Percentiles rank a stretch among this genome's conserved stretches.
Evolutionary conservation across 805 yeast species (phyloP).

Genomic region (Phaffomyces opuntiae): DNA sequence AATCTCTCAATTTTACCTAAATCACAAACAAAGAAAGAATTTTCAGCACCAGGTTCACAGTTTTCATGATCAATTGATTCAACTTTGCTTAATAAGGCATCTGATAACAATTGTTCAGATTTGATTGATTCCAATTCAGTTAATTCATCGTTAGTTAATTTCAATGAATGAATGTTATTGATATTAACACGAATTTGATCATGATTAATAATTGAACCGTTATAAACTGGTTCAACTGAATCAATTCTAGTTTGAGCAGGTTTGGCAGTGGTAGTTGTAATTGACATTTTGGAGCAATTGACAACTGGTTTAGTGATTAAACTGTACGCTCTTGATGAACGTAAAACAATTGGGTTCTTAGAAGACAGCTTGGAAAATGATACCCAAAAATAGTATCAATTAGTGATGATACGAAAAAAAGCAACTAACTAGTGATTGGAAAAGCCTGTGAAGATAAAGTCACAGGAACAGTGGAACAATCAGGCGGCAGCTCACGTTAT

Average conservation of each 20-base stretch:
- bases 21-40: slow-evolving; percentile 85
- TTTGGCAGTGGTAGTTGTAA: slow-evolving; percentile 10
- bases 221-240: not conserved
- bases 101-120: slow-evolving; percentile 29
- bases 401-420: too few species aligned
- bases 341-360: slow-evolving; percentile 15
- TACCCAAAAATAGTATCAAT: not conserved
- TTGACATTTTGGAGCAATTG: slow-evolving; percentile 12
- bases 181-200: too few species aligned
- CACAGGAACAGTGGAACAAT: slow-evolving; percentile 12
- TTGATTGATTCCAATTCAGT: slow-evolving; percentile 23
- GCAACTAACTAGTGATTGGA: not conserved
- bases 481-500: slow-evolving; percentile 50
- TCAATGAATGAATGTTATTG: not conserved
- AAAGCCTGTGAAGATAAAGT: slow-evolving; percentile 6
- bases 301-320: not conserved
- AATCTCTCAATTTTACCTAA: slow-evolving; percentile 63
- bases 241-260: slow-evolving; percentile 4
- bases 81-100: slow-evolving; percentile 35
- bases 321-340: slow-evolving; percentile 19
- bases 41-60: slow-evolving; percentile 72
- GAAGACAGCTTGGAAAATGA: slow-evolving; percentile 14
- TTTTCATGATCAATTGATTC: slow-evolving; percentile 42
- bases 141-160: not conserved
- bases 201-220: not conserved